Evolutionary conservation across 2,329 filamentous ascomycete species (phyloP).

Genomic region (Paraconiothyrium sp.): DNA sequence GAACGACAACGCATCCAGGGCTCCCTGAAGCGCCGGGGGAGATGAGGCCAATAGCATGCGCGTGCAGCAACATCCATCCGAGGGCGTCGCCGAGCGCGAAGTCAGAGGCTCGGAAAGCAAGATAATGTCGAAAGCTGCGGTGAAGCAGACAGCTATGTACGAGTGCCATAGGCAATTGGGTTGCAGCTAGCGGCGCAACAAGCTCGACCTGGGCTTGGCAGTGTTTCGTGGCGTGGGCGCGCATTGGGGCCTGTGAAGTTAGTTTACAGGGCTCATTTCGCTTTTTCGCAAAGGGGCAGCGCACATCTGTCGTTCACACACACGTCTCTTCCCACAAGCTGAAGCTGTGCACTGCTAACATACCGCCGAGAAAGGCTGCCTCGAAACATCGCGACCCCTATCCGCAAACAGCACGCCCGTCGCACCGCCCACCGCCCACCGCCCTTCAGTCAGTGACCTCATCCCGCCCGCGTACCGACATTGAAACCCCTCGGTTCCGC

Average conservation of each 20-base stretch:
- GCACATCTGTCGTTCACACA: background rate
- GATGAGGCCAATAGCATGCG: conserved; percentile 20
- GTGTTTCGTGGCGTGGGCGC: conserved; percentile 25
- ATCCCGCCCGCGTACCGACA: conserved; percentile 20
- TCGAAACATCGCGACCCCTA: background rate
- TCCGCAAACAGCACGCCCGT: conserved; percentile 7
- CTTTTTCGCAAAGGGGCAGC: conserved; percentile 22
- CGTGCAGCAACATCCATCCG: conserved; percentile 5
- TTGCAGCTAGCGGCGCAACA: conserved; percentile 1
- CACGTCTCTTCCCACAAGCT: background rate
- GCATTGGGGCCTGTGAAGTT: conserved; percentile 19
- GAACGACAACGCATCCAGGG: conserved; percentile 27
- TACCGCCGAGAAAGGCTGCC: background rate
- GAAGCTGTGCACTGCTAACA: background rate
- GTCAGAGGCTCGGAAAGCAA: background rate
- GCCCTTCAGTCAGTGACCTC: conserved; percentile 11
- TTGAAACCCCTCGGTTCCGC: conserved; percentile 23
- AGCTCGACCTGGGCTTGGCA: conserved; percentile 17
- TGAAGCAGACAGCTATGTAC: background rate
- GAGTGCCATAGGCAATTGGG: conserved; percentile 16
- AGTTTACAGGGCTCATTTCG: conserved; percentile 24
- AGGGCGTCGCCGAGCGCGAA: conserved; percentile 9
- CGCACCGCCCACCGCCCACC: conserved; percentile 5
- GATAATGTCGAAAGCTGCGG: conserved; percentile 4
- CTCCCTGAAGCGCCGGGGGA: conserved; percentile 17